Conservation (phyloP, 805 yeast species). For the Candida nemodendra region DNA sequence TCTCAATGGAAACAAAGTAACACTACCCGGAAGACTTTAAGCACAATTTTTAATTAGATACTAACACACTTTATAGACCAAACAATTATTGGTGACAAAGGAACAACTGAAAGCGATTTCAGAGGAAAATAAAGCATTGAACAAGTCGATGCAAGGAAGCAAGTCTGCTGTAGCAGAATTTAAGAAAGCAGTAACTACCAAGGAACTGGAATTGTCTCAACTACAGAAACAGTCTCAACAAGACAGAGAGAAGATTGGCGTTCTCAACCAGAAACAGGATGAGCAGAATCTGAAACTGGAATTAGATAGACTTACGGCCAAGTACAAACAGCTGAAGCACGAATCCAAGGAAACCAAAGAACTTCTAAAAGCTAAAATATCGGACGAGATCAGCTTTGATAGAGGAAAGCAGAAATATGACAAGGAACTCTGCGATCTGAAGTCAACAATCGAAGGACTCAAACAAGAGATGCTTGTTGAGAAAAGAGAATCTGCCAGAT, state of each 20-base stretch:
- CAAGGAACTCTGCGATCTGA: slow-evolving; percentile 38
- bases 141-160: slow-evolving; percentile 37
- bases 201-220: slow-evolving; percentile 34
- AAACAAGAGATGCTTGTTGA: slow-evolving; percentile 31
- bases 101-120: slow-evolving; percentile 37
- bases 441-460: slow-evolving; percentile 29
- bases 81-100: slow-evolving; percentile 31
- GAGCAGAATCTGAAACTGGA: slow-evolving; percentile 29
- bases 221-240: slow-evolving; percentile 26
- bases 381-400: slow-evolving; percentile 43
- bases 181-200: slow-evolving; percentile 34
- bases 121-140: slow-evolving; percentile 44
- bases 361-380: slow-evolving; percentile 40
- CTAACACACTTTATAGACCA: slow-evolving; percentile 22
- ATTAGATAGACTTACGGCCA: slow-evolving; percentile 24
- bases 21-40: slow-evolving; percentile 13
- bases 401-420: slow-evolving; percentile 46
- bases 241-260: slow-evolving; percentile 17
- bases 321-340: slow-evolving; percentile 41
- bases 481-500: slow-evolving; percentile 21
- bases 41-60: slow-evolving; percentile 5
- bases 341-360: slow-evolving; percentile 44
- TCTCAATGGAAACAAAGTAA: slow-evolving; percentile 10
- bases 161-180: slow-evolving; percentile 37
- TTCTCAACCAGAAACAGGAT: slow-evolving; percentile 13